Conservation (phyloP, 2,329 filamentous ascomycete genomes). For the Pseudogymnoascus sp. region DNA sequence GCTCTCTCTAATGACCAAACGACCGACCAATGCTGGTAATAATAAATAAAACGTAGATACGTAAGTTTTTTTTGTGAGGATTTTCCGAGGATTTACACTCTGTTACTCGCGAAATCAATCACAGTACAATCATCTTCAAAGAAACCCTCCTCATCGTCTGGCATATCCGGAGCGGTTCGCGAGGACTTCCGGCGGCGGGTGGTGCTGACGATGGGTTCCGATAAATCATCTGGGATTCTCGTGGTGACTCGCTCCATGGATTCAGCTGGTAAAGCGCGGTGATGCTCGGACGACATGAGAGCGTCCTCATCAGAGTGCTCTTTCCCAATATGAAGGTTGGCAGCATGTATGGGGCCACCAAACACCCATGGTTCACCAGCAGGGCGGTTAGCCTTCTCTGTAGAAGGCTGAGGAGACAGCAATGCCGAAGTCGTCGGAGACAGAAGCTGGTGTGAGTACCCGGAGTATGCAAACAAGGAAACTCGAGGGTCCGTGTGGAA, state of each 20-base stretch:
- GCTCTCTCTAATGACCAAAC: conserved; percentile 7
- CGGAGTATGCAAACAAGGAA: conserved; percentile 58
- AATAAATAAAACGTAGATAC: conserved; percentile 5
- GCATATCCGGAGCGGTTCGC: conserved; percentile 30
- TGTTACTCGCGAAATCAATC: conserved; percentile 72
- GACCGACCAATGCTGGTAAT: background rate
- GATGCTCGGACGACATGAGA: conserved; percentile 32
- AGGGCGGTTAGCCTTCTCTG: conserved; percentile 25
- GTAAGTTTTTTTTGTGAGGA: background rate
- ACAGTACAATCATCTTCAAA: conserved; percentile 93
- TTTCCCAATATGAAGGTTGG: conserved; percentile 46
- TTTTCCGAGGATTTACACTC: conserved; percentile 36
- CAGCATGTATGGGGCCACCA: conserved; percentile 43
- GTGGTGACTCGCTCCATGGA: conserved; percentile 55
- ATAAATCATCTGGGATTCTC: conserved; percentile 39
- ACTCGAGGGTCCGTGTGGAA: conserved; percentile 89
- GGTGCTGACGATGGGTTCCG: conserved; percentile 74
- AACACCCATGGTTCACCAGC: conserved; percentile 45
- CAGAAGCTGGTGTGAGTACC: background rate
- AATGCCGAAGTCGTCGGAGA: conserved; percentile 17
- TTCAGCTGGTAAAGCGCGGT: conserved; percentile 51
- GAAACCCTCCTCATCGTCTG: conserved; percentile 65
- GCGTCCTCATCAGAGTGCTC: conserved; percentile 38
- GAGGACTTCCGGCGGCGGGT: conserved; percentile 59
- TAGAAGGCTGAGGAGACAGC: conserved; percentile 21